Conservation (phyloP, 2,329 filamentous ascomycete genomes). For the Neonectria neomacrospora region DNA sequence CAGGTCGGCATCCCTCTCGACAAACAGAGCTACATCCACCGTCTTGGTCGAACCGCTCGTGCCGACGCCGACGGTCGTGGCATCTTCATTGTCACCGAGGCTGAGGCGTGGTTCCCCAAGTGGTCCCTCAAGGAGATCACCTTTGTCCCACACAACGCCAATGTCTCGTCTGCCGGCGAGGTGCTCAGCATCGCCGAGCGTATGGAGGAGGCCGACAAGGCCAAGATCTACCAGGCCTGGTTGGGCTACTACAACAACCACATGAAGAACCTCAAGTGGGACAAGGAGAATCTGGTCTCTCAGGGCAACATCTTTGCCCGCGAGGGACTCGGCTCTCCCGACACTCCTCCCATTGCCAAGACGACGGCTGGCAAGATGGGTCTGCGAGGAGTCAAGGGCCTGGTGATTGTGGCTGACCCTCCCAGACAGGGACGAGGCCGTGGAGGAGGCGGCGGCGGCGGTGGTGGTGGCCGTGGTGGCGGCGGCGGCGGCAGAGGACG, state of each 20-base stretch:
- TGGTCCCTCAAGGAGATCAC: slow-evolving; percentile 65
- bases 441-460: slow-evolving; percentile 43
- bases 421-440: slow-evolving; percentile 45
- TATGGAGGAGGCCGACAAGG: slow-evolving; percentile 58
- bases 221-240: slow-evolving; percentile 67
- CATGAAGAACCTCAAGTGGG: slow-evolving; percentile 57
- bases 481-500: slow-evolving; percentile 11
- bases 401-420: slow-evolving; percentile 58
- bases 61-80: slow-evolving; percentile 72
- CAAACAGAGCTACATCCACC: slow-evolving; percentile 74
- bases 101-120: slow-evolving; percentile 62
- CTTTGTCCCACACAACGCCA: slow-evolving; percentile 58
- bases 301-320: slow-evolving; percentile 63
- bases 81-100: slow-evolving; percentile 66
- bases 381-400: slow-evolving; percentile 61
- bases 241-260: slow-evolving; percentile 66
- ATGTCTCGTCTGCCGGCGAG: slow-evolving; percentile 55
- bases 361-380: slow-evolving; percentile 67
- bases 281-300: slow-evolving; percentile 57
- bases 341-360: slow-evolving; percentile 60
- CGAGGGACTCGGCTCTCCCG: slow-evolving; percentile 58
- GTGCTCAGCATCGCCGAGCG: slow-evolving; percentile 52
- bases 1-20: slow-evolving; percentile 70
- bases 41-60: slow-evolving; percentile 73
- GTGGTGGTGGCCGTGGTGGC: slow-evolving; percentile 29